A percentile compares a stretch with the other conserved stretches of the same genome.
Evolutionary conservation across 306 rosid genomes (phyloP).

Genomic region (Heteromeles arbutifolia): DNA sequence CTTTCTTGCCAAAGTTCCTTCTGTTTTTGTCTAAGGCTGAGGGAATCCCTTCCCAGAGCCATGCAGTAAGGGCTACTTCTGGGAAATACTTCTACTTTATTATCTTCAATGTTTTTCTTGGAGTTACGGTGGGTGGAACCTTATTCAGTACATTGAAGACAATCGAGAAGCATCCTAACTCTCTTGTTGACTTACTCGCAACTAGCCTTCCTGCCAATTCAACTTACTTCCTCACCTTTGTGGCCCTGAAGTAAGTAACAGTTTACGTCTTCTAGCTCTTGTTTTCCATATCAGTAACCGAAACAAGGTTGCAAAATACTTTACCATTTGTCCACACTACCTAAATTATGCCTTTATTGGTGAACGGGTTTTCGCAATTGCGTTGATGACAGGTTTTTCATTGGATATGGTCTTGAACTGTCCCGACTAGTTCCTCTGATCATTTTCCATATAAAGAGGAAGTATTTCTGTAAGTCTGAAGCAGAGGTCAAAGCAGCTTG

Average conservation of each 20-base stretch:
- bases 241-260: slow-evolving; percentile 77
- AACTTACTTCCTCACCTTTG: slow-evolving; percentile 77
- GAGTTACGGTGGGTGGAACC: slow-evolving; percentile 73
- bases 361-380: slow-evolving; percentile 8
- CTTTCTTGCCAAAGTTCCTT: slow-evolving; percentile 76
- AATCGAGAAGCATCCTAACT: slow-evolving; percentile 36
- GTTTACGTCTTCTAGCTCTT: not conserved
- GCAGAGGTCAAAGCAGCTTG: slow-evolving; percentile 83
- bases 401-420: slow-evolving; percentile 91
- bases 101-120: slow-evolving; percentile 76
- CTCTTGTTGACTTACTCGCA: slow-evolving; percentile 38
- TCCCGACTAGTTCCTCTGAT: slow-evolving; percentile 82
- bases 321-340: not conserved
- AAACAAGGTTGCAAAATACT: not conserved
- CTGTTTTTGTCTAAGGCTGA: slow-evolving; percentile 64
- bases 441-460: slow-evolving; percentile 80
- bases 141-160: slow-evolving; percentile 52
- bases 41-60: slow-evolving; percentile 79
- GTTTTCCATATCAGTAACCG: not conserved
- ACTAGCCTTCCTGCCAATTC: slow-evolving; percentile 67
- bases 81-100: slow-evolving; percentile 85
- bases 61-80: slow-evolving; percentile 73
- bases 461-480: slow-evolving; percentile 78
- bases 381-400: slow-evolving; percentile 56
- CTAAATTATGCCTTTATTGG: not conserved